Percentiles rank a stretch among this genome's conserved stretches.
Evolutionary conservation across 2,329 filamentous ascomycete species (phyloP).

Genomic region (Ilyonectria robusta): DNA sequence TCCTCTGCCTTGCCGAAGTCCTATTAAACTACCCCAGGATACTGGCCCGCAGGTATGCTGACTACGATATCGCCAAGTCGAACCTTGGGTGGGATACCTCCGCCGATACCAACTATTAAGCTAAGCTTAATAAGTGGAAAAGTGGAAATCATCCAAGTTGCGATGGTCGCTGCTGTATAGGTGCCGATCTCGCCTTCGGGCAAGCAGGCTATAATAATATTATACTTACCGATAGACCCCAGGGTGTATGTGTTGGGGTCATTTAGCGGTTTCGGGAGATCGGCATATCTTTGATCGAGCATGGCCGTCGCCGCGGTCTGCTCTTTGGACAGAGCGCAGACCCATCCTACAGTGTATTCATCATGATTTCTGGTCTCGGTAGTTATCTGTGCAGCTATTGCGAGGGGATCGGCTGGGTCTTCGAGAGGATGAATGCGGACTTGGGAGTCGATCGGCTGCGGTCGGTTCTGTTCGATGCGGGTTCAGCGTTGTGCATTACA

Average conservation of each 20-base stretch:
- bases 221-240: background rate
- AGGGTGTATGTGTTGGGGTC: slow-evolving; percentile 25
- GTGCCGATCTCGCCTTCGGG: background rate
- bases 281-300: slow-evolving; percentile 8
- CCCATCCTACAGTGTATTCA: slow-evolving; percentile 27
- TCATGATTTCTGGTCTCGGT: too few relatives aligned
- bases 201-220: background rate
- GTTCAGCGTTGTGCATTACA: too few relatives aligned
- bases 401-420: too few relatives aligned
- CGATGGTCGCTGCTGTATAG: background rate
- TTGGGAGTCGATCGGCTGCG: too few relatives aligned
- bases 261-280: background rate
- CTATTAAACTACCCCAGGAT: background rate
- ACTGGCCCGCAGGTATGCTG: background rate
- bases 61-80: background rate
- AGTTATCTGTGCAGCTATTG: too few relatives aligned
- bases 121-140: background rate
- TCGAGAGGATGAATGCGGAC: too few relatives aligned
- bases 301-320: slow-evolving; percentile 21
- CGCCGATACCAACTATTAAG: background rate
- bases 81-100: background rate
- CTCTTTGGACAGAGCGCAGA: slow-evolving; percentile 30
- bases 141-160: background rate
- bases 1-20: background rate
- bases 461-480: too few relatives aligned